Conservation (phyloP, 2,329 filamentous ascomycete genomes). For the Boeremia exigua region DNA sequence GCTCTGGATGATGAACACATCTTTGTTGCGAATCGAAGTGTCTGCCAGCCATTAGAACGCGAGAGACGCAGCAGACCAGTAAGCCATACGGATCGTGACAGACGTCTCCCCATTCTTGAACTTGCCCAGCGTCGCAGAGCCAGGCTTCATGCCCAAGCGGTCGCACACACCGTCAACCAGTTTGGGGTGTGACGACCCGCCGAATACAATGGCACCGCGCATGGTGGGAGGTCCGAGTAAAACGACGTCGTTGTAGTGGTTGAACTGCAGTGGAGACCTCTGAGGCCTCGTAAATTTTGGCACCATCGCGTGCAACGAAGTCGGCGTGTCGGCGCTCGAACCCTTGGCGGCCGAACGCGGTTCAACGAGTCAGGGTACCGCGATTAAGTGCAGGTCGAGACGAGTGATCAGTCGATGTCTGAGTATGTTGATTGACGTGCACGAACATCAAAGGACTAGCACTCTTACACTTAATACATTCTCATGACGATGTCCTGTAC, state of each 20-base stretch:
- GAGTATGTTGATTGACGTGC: background rate
- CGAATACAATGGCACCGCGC: conserved; percentile 72
- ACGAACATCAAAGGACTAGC: background rate
- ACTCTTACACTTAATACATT: background rate
- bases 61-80: conserved; percentile 10
- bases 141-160: conserved; percentile 65
- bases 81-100: conserved; percentile 65
- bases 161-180: conserved; percentile 71
- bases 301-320: conserved; percentile 24
- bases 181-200: conserved; percentile 68
- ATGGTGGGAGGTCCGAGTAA: conserved; percentile 55
- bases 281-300: conserved; percentile 33
- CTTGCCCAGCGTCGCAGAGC: conserved; percentile 67
- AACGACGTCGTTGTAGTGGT: conserved; percentile 37
- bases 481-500: conserved; percentile 20
- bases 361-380: conserved; percentile 8
- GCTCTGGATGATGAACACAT: conserved; percentile 98
- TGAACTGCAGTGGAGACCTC: conserved; percentile 24
- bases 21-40: conserved; percentile 86
- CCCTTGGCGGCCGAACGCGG: conserved; percentile 10
- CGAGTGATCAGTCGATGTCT: background rate
- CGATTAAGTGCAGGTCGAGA: background rate
- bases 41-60: conserved; percentile 45
- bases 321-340: conserved; percentile 15
- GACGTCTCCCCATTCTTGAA: conserved; percentile 75